These are phyloP conservation scores for Solanum chiquidenum DNA, from an alignment of 257 asterid species.

Conservation along the genomic window DNA sequence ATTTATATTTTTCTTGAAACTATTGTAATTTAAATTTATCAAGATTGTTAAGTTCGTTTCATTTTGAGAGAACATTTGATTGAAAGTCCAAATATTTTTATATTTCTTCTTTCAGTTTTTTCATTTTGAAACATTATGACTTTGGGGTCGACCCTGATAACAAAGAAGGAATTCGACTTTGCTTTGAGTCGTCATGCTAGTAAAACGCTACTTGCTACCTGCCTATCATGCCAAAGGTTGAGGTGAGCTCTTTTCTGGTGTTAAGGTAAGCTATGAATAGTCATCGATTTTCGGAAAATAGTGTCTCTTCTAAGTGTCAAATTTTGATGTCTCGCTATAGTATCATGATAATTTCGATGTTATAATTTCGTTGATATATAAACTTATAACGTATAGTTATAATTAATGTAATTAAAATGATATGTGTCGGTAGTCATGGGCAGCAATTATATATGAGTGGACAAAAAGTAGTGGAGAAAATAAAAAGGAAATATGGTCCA, in stretches of 20 bases:
- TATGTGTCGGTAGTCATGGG: not conserved
- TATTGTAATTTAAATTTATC: not conserved
- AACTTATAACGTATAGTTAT: not conserved
- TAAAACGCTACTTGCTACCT: no score
- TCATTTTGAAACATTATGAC: not conserved
- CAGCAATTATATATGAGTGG: not conserved
- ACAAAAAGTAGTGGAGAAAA: not conserved
- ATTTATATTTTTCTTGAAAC: not conserved
- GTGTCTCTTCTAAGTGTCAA: not conserved
- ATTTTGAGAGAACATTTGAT: not conserved
- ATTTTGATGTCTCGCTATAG: not conserved
- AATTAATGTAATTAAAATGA: not conserved
- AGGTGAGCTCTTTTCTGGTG: no score
- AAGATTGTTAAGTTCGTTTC: not conserved
- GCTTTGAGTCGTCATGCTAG: not conserved
- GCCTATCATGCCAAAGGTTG: no score
- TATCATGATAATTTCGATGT: not conserved
- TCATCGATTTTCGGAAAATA: fast-evolving
- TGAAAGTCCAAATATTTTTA: not conserved
- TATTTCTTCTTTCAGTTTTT: no score
- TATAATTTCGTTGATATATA: not conserved
- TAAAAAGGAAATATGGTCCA: not conserved
- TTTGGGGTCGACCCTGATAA: not conserved
- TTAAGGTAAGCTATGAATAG: no score
- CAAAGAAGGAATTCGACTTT: not conserved